phyloP scores from a whole-genome alignment of 2,329 filamentous ascomycete genomes.

The Zalaria obscura region DNA sequence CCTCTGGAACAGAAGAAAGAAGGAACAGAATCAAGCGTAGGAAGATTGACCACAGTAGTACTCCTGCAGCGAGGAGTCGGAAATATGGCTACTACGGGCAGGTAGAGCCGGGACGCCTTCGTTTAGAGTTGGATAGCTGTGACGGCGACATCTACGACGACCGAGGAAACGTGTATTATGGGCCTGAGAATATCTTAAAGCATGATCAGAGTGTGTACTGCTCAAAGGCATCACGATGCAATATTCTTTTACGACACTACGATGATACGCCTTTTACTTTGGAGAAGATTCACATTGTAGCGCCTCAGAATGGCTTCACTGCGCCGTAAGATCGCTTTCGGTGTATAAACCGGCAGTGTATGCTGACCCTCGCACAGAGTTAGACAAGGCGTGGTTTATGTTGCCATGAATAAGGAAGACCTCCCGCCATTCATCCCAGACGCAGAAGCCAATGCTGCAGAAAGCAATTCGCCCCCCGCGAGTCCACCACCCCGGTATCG shows the following conservation, averaged over 20 bases:
- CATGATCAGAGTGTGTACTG: slow-evolving; percentile 80
- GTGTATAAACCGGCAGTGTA: slow-evolving; percentile 1
- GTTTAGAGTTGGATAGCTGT: slow-evolving; percentile 80
- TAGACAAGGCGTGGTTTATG: slow-evolving; percentile 82
- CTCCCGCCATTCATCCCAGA: slow-evolving; percentile 47
- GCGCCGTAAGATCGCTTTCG: slow-evolving; percentile 56
- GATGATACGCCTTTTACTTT: slow-evolving; percentile 69
- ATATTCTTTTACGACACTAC: slow-evolving; percentile 70
- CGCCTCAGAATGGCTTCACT: slow-evolving; percentile 66
- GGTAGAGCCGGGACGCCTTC: slow-evolving; percentile 65
- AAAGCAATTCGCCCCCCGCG: slow-evolving; percentile 4
- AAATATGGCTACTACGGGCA: slow-evolving; percentile 80
- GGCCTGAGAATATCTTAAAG: slow-evolving; percentile 67
- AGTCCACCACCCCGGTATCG: slow-evolving; percentile 8
- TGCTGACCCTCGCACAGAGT: slow-evolving; percentile 42
- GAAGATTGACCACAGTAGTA: slow-evolving; percentile 21
- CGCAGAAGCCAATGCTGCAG: slow-evolving; percentile 16
- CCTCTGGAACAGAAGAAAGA: neutral
- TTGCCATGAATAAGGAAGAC: slow-evolving; percentile 73
- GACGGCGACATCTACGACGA: slow-evolving; percentile 62
- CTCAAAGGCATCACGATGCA: slow-evolving; percentile 76
- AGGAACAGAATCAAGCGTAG: slow-evolving; percentile 17
- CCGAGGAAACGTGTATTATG: slow-evolving; percentile 37
- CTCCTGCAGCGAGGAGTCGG: slow-evolving; percentile 29
- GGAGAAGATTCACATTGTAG: slow-evolving; percentile 77